Conservation (phyloP, 352 stramenopile genomes). For the Phytopythium oedochilum region DNA sequence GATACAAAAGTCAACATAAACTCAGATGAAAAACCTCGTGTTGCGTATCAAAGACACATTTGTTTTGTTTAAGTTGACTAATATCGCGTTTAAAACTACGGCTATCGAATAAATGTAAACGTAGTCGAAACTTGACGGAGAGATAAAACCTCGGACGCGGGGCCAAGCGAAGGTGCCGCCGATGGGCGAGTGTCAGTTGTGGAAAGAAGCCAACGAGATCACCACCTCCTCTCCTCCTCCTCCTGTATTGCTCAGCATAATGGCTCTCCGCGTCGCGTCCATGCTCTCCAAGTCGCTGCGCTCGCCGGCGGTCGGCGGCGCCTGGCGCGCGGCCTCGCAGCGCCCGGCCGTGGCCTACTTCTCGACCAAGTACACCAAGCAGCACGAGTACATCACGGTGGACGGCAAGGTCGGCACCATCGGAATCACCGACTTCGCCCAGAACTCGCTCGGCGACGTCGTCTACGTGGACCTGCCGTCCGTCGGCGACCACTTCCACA, state of each 20-base stretch:
- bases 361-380: conserved; percentile 83
- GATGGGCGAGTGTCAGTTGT: background rate
- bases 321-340: conserved; percentile 37
- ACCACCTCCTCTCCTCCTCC: background rate
- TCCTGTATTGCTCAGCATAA: conserved; percentile 5
- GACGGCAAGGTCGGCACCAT: conserved; percentile 84
- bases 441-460: conserved; percentile 95
- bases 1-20: background rate
- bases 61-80: no score
- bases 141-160: background rate
- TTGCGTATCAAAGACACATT: background rate
- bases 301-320: conserved; percentile 13
- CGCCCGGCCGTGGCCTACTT: conserved; percentile 46
- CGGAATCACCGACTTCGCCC: conserved; percentile 98
- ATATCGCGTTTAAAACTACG: no score
- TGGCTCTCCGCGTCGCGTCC: conserved; percentile 51
- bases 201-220: background rate
- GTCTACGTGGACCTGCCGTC: conserved; percentile 97
- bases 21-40: background rate
- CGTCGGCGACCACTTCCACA: conserved; percentile 92
- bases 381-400: conserved; percentile 84
- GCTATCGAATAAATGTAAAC: background rate
- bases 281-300: conserved; percentile 52
- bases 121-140: background rate
- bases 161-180: conserved; percentile 1